Evolutionary conservation across 768 basidiomycete genomes (phyloP).

Genomic region (Termitomyces sp.): DNA sequence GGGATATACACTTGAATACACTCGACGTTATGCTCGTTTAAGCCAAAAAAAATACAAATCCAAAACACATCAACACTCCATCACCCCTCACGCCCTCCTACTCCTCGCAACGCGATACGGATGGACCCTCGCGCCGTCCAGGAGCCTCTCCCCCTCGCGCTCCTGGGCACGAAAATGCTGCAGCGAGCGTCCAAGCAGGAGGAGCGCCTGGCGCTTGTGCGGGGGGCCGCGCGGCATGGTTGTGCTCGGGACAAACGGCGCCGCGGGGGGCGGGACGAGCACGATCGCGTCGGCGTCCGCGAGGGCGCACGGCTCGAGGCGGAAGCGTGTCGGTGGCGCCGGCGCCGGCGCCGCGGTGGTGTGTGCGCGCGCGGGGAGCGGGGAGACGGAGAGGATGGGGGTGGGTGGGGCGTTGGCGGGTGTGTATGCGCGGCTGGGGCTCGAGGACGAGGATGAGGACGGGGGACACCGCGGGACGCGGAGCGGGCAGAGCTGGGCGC

Average conservation of each 20-base stretch:
- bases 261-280: slow-evolving; percentile 29
- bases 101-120: slow-evolving; percentile 47
- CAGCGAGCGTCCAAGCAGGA: slow-evolving; percentile 46
- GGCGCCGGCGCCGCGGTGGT: not conserved
- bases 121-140: slow-evolving; percentile 43
- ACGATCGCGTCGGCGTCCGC: slow-evolving; percentile 50
- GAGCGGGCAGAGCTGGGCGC: slow-evolving; percentile 11
- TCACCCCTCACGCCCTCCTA: not conserved
- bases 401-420: slow-evolving; percentile 1
- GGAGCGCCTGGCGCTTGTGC: slow-evolving; percentile 25
- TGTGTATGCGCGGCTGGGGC: not conserved
- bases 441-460: too few relatives aligned
- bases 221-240: slow-evolving; percentile 5
- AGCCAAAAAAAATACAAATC: too few relatives aligned
- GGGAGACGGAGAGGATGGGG: slow-evolving; percentile 28
- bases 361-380: slow-evolving; percentile 9
- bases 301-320: slow-evolving; percentile 42
- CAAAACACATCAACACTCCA: too few relatives aligned
- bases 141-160: too few relatives aligned
- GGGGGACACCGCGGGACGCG: too few relatives aligned
- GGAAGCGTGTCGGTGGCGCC: slow-evolving; percentile 8
- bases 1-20: too few relatives aligned
- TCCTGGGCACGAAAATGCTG: slow-evolving; percentile 38
- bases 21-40: too few relatives aligned
- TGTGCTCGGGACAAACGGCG: slow-evolving; percentile 17